phyloP scores from a whole-genome alignment of 129 eudicot species.

The Chrysanthemum makinoi region DNA sequence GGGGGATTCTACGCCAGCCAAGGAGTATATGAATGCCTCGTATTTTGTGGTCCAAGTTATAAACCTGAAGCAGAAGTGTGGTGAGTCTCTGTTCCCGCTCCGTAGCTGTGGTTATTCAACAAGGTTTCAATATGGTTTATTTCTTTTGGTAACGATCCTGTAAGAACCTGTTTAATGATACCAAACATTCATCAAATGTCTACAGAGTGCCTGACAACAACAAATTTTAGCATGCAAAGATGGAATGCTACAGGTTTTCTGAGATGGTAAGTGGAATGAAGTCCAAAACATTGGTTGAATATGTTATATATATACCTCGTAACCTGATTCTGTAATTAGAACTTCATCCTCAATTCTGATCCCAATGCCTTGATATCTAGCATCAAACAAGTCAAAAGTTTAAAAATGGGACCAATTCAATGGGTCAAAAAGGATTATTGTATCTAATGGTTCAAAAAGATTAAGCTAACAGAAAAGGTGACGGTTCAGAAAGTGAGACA shows the following conservation, averaged over 20 bases:
- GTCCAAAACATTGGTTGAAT: not conserved
- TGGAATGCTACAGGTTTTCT: not conserved
- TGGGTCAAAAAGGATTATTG: too few species aligned
- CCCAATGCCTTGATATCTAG: constrained; percentile 86
- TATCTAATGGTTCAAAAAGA: too few species aligned
- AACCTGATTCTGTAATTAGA: constrained; percentile 87
- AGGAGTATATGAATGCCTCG: not conserved
- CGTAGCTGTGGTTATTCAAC: constrained; percentile 60
- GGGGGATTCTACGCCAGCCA: not conserved
- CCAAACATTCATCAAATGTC: not conserved
- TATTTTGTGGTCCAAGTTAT: not conserved
- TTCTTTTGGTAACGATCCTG: constrained; percentile 87
- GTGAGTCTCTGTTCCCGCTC: constrained; percentile 20
- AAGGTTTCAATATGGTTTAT: constrained; percentile 72
- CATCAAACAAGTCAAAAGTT: constrained; percentile 15
- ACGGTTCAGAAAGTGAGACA: too few species aligned
- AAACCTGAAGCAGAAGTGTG: constrained; percentile 37
- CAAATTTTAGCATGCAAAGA: not conserved
- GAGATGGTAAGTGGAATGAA: not conserved
- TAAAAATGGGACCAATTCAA: not conserved
- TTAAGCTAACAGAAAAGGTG: too few species aligned
- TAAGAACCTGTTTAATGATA: constrained; percentile 59
- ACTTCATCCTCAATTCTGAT: constrained; percentile 97
- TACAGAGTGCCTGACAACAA: not conserved
- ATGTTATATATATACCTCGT: constrained; percentile 49